Evolutionary conservation across 2,329 filamentous ascomycete species (phyloP), one percentile per base, ranked within the genome.

Genomic region (Venturiaceae sp.): DNA sequence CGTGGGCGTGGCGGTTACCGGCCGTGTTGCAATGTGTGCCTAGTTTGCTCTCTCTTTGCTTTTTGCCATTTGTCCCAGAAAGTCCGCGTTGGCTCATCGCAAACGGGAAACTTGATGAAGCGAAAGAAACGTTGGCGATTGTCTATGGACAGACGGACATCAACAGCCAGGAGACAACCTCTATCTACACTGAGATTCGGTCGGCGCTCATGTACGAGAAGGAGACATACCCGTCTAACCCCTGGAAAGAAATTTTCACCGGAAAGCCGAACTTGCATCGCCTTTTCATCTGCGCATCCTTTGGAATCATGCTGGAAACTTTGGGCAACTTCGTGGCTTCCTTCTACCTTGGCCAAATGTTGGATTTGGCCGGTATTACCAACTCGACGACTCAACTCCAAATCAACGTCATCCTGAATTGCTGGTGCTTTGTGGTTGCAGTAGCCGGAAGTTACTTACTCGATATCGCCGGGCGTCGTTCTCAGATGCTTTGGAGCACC

Each of bases 321-420:
- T 67, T 66, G 1, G 73, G 74, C 1, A 76, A 74, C 44, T 70
- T 73, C 53, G 73, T 77, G 53, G 70, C 70, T 1, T 73, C 69
- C 6, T 74, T 71, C 60, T 76, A 75, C 62, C 70, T 77, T 4
- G 73, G 74, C 1, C 61, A 65, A 1, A 73, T 75, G 63, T 70
- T 80, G 0, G 67, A 71, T 57, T 74, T 71, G 14, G 77, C 77
- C 3, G 78, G 77, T 2, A 74, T 80, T 37, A 75, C 71, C 1
- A 66, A 75, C 60, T 64, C 68, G 0, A 69, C 67, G 5, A 69
- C 71, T 3, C 78, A 80, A 59, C 68, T 79, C 3, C 68, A 77
- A 60, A 71, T 71, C 64, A 81, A 80, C 46, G 73, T 81, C 37
- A 73, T 80, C 1, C 67, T 81, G n/a, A 80, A 79, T 59, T 74